phyloP scores from a whole-genome alignment of 2,329 filamentous ascomycete genomes.

The Colletotrichum theobromicola region DNA sequence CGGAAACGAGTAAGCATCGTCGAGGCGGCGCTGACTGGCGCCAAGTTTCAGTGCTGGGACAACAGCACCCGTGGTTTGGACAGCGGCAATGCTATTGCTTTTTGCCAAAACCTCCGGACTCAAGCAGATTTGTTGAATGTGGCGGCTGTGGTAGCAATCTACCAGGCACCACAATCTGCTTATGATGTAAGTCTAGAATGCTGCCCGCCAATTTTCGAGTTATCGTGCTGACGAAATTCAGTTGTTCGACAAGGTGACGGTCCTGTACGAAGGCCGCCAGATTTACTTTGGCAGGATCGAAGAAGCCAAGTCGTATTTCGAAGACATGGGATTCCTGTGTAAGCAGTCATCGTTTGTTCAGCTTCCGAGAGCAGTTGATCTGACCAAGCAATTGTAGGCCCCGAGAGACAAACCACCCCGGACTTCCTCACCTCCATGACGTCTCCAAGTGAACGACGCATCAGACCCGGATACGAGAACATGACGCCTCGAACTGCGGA shows the following conservation, averaged over 20 bases:
- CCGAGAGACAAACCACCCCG: conserved; percentile 62
- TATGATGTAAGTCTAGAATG: conserved; percentile 14
- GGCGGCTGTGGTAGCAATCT: conserved; percentile 22
- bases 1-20: conserved; percentile 42
- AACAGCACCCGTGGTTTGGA: conserved; percentile 36
- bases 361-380: fast-evolving
- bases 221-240: not conserved
- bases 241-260: conserved; percentile 66
- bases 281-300: conserved; percentile 68
- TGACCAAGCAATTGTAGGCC: conserved; percentile 19
- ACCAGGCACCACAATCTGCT: conserved; percentile 25
- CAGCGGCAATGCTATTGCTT: conserved; percentile 57
- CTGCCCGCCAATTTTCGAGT: not conserved
- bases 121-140: conserved; percentile 36
- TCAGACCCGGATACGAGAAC: conserved; percentile 60
- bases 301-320: conserved; percentile 66
- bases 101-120: conserved; percentile 56
- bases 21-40: conserved; percentile 24
- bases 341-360: not conserved
- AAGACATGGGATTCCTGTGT: conserved; percentile 58
- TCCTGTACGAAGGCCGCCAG: conserved; percentile 71
- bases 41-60: conserved; percentile 32
- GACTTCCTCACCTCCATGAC: conserved; percentile 76
- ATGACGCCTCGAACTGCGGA: conserved; percentile 59
- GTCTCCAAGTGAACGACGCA: conserved; percentile 68